Conservation (phyloP, 441 rosid genomes). For the Biscutella auriculata region DNA sequence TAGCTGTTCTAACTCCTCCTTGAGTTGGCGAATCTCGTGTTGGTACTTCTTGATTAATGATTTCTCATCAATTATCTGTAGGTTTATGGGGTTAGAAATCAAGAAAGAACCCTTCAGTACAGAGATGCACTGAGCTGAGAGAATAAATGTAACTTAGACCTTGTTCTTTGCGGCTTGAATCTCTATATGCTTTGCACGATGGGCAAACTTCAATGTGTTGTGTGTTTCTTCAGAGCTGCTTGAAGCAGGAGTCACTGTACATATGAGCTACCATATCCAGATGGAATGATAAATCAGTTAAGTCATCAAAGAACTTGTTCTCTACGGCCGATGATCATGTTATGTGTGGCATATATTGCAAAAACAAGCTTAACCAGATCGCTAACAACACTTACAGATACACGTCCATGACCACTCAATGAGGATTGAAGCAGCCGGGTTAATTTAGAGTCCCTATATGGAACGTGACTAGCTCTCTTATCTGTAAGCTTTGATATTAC, state of each 20-base stretch:
- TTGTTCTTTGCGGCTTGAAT: constrained; percentile 62
- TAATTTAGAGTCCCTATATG: constrained; percentile 67
- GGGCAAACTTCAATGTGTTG: constrained; percentile 69
- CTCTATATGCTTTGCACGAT: constrained; percentile 70
- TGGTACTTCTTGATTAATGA: constrained; percentile 70
- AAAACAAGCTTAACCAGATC: constrained; percentile 5
- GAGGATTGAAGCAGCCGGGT: constrained; percentile 72
- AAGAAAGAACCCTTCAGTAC: constrained; percentile 7
- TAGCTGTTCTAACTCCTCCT: constrained; percentile 60
- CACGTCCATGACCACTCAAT: constrained; percentile 69
- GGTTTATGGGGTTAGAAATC: constrained; percentile 12
- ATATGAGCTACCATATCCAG: constrained; percentile 52
- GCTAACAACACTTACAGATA: constrained; percentile 42
- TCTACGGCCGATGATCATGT: background rate
- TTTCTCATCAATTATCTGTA: constrained; percentile 68
- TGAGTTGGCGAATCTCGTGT: constrained; percentile 52
- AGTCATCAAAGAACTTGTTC: background rate
- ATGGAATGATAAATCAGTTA: constrained; percentile 16
- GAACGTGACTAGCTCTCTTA: constrained; percentile 53
- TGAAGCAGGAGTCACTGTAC: constrained; percentile 67
- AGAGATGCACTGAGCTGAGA: background rate
- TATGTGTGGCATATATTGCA: background rate
- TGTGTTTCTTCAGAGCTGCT: constrained; percentile 68
- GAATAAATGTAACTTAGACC: constrained; percentile 23
- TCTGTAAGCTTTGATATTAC: constrained; percentile 70